Base-by-base conservation (phyloP, 441 rosid genomes). In the Euphorbia schlechtendalii region DNA sequence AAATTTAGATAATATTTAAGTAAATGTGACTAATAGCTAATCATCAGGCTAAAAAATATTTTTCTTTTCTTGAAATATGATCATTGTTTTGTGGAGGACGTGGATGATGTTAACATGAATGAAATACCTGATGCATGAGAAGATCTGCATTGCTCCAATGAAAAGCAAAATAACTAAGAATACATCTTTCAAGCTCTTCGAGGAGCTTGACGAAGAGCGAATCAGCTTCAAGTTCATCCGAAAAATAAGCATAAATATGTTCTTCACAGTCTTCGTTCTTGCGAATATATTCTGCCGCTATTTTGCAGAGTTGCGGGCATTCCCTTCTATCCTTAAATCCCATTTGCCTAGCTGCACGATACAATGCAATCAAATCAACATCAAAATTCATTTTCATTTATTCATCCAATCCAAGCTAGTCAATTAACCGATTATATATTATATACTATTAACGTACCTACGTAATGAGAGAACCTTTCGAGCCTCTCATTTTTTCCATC, bases 131-230 rank as follows among this genome's bases (percentile, higher is more conserved):
- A 70, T 80, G 84, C 74, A 91, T 84, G 83, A 86, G 73, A 55
- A 89, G 82, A 74, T 94, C 96, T 4, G 94, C 91, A 69, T 89
- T 92, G 71, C 78, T 83, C 99, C 99, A 94, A 56, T 91, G 99
- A 71, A 86, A 94, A 12, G 89, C 99, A 67, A 89, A 94, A 74
- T 95, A 95, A 63, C 99, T 92, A 63, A 95, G 96, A 68, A 85
- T 95, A 69, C 98, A 95, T 71, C 98, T 81, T 83, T 95, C 97
- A 21, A 95, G 80, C 85, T 95, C 98, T 71, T 95, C 99, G 1
- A 95, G 81, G 25, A 94, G 92, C 84, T 89, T 94, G 60, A 94
- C 90, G 67, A 80, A 89, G 54, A 94, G 92, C 2, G 98, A 84
- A 69, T 94, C 98, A 27, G 90, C 96, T 59, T 82, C 84, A 0